These are phyloP conservation scores for Aurantiochytrium sp. DNA, from an alignment of 108 stramenopile genomes.

Conservation along the genomic window DNA sequence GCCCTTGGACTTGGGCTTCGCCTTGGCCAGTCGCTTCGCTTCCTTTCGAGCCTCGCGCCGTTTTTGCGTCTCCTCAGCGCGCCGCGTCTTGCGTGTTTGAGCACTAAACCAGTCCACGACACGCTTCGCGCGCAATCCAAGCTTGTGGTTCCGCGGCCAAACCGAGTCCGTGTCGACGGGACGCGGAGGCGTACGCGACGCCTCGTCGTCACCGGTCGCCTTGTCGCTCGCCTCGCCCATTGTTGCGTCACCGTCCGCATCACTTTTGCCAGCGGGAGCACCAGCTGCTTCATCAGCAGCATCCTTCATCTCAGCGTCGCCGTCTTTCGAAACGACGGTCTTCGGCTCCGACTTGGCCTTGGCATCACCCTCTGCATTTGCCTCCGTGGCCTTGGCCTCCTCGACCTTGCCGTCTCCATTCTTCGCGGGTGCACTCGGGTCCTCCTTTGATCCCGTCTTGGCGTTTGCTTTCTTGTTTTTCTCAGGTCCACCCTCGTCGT, in stretches of 20 bases:
- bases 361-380: not conserved
- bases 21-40: not conserved
- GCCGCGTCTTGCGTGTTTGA: not conserved
- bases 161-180: not conserved
- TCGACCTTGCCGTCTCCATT: not conserved
- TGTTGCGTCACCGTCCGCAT: too few relatives aligned
- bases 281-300: too few relatives aligned
- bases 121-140: not conserved
- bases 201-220: not conserved
- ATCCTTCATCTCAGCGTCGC: not conserved
- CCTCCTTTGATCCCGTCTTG: not conserved
- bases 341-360: not conserved
- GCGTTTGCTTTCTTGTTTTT: not conserved
- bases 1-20: not conserved
- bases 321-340: not conserved
- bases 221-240: not conserved
- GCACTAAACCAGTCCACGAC: not conserved
- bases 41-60: not conserved
- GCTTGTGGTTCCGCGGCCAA: constrained; percentile 8
- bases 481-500: not conserved
- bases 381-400: not conserved
- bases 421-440: not conserved
- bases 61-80: not conserved
- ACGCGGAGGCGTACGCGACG: not conserved
- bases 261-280: too few relatives aligned